These are phyloP conservation scores for Penicillium sp. DNA, from an alignment of 2,329 filamentous ascomycete genomes.

Conservation along the genomic window DNA sequence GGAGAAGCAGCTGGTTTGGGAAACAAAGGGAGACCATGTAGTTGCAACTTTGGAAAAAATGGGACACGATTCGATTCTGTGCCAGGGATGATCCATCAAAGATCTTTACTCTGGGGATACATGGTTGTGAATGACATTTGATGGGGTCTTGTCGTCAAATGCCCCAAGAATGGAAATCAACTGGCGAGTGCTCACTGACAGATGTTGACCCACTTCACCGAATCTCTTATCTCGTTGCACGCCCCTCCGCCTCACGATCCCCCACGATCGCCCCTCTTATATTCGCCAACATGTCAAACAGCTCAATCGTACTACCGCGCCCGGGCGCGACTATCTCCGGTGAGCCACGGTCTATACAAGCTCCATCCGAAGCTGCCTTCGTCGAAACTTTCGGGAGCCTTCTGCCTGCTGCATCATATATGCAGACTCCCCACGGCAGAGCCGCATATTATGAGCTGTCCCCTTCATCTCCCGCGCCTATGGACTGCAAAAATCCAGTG, in stretches of 20 bases:
- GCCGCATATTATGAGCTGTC: conserved; percentile 22
- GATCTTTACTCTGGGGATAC: no score
- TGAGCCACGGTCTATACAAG: conserved; percentile 13
- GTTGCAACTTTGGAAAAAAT: no score
- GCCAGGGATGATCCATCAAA: no score
- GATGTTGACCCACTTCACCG: background rate
- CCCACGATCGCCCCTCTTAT: background rate
- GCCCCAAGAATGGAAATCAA: no score
- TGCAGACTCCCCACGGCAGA: conserved; percentile 16
- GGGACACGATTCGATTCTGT: no score
- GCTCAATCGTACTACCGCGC: conserved; percentile 17
- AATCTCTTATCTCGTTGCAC: background rate
- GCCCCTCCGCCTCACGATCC: background rate
- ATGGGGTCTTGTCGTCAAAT: no score
- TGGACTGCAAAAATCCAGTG: background rate
- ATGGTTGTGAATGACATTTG: no score
- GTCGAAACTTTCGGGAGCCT: conserved; percentile 21
- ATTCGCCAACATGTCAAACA: conserved; percentile 12
- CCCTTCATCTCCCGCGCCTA: background rate
- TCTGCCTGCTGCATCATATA: conserved; percentile 22
- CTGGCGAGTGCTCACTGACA: no score
- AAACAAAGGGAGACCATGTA: no score
- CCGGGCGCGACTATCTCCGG: conserved; percentile 7
- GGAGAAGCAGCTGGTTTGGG: no score
- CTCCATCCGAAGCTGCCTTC: conserved; percentile 25